phyloP scores from a whole-genome alignment of 805 yeast species.

The Candida qinlingensis region DNA sequence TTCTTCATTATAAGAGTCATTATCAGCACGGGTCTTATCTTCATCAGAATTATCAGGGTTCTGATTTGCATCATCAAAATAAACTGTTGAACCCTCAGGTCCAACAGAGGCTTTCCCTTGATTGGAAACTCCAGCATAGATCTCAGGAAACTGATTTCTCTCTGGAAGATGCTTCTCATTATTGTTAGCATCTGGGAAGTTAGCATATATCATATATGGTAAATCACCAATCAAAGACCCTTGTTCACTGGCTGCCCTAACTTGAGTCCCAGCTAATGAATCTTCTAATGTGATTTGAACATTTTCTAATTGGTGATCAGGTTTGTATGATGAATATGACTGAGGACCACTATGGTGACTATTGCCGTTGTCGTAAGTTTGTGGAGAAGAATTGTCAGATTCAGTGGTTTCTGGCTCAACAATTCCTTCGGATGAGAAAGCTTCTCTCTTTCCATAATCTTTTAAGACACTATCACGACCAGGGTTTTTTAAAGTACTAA shows the following conservation, averaged over 20 bases:
- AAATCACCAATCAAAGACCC: slow-evolving; percentile 11
- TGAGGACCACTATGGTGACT: not conserved
- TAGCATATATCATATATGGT: slow-evolving; percentile 8
- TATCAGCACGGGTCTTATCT: not conserved
- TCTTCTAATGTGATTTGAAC: not conserved
- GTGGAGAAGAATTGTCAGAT: not conserved
- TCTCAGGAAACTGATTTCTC: not conserved
- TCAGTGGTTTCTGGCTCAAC: not conserved
- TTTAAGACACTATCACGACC: slow-evolving; percentile 3
- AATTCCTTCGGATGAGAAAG: not conserved
- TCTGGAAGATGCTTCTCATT: not conserved
- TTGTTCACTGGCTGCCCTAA: not conserved
- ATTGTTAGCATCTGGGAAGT: slow-evolving; percentile 8
- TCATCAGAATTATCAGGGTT: not conserved
- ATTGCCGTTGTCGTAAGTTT: not conserved
- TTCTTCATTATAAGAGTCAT: not conserved
- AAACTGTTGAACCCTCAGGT: not conserved
- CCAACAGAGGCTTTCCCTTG: not conserved
- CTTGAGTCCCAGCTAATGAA: not conserved
- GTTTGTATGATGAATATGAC: not conserved
- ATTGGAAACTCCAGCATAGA: not conserved
- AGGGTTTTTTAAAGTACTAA: too few species aligned
- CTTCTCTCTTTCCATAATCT: not conserved
- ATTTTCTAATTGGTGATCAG: not conserved
- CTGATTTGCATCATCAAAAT: not conserved